Percentiles rank a stretch among this genome's conserved stretches.
These are phyloP conservation scores for Ramaria rubella DNA, from an alignment of 768 basidiomycete genomes.

Conservation along the genomic window DNA sequence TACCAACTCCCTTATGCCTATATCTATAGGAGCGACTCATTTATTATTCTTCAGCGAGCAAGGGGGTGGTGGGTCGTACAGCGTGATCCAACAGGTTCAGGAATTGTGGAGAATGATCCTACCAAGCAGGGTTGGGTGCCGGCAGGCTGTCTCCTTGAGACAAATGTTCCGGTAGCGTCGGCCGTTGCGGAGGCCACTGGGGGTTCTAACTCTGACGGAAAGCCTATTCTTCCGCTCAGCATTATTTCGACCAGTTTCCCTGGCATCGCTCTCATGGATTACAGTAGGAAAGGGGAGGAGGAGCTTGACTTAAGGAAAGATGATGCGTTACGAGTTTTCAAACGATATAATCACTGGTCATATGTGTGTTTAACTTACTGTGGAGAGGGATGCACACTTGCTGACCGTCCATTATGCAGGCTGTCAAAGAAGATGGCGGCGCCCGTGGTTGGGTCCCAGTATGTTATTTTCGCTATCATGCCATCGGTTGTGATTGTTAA, in stretches of 20 bases:
- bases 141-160: slow-evolving; percentile 92
- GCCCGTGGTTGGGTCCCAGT: slow-evolving; percentile 96
- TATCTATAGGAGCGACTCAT: slow-evolving; percentile 84
- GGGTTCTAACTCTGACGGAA: slow-evolving; percentile 30
- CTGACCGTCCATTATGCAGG: slow-evolving; percentile 37
- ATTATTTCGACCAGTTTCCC: slow-evolving; percentile 98
- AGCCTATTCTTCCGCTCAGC: slow-evolving; percentile 78
- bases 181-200: slow-evolving; percentile 80
- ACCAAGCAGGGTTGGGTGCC: slow-evolving; percentile 95
- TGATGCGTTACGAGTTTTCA: slow-evolving; percentile 86
- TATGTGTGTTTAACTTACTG: slow-evolving; percentile 50
- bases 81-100: slow-evolving; percentile 81
- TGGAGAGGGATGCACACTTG: slow-evolving; percentile 4
- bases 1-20: no score
- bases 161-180: slow-evolving; percentile 81
- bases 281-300: slow-evolving; percentile 87
- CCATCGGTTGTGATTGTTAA: no score
- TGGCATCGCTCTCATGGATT: slow-evolving; percentile 94
- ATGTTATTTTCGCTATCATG: slow-evolving; percentile 25
- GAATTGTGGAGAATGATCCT: slow-evolving; percentile 68
- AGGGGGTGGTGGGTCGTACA: slow-evolving; percentile 99
- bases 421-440: slow-evolving; percentile 89
- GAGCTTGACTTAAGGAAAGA: slow-evolving; percentile 88
- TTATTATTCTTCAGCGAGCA: slow-evolving; percentile 87
- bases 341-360: slow-evolving; percentile 97